A percentile compares a stretch with the other conserved stretches of the same genome.
Conservation (phyloP, 2,329 filamentous ascomycete genomes). For the Ascochyta clinopodiicola region DNA sequence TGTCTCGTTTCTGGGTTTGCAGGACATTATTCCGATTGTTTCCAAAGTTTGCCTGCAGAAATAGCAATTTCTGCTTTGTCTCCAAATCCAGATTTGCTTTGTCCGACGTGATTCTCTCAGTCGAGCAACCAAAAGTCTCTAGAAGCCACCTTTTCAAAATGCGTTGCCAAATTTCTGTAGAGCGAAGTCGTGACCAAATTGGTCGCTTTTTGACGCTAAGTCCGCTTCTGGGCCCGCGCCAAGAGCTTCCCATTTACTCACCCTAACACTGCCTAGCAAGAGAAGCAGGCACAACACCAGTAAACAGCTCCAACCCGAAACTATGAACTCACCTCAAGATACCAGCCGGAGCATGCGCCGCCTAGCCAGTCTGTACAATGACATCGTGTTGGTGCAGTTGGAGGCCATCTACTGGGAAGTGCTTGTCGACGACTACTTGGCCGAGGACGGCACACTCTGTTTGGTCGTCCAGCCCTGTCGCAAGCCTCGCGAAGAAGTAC, state of each 20-base stretch:
- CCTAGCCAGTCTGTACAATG: constrained; percentile 1
- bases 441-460: background rate
- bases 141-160: background rate
- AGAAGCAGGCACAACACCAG: background rate
- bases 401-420: background rate
- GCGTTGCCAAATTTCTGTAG: background rate
- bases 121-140: background rate
- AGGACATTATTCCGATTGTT: background rate
- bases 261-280: background rate
- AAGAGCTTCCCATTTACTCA: constrained; percentile 1
- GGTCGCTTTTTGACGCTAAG: constrained; percentile 3
- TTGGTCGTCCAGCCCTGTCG: background rate
- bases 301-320: background rate
- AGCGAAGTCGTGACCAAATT: background rate
- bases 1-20: background rate
- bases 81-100: background rate
- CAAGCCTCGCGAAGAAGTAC: background rate
- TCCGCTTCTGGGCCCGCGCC: background rate
- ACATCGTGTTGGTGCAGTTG: background rate
- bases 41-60: background rate
- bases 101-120: background rate
- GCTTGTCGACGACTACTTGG: background rate
- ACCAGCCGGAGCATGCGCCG: background rate
- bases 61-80: background rate
- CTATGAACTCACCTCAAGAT: background rate